Base-by-base conservation (phyloP, 169 alveolate genomes). In the Plasmodium billcollinsi region DNA sequence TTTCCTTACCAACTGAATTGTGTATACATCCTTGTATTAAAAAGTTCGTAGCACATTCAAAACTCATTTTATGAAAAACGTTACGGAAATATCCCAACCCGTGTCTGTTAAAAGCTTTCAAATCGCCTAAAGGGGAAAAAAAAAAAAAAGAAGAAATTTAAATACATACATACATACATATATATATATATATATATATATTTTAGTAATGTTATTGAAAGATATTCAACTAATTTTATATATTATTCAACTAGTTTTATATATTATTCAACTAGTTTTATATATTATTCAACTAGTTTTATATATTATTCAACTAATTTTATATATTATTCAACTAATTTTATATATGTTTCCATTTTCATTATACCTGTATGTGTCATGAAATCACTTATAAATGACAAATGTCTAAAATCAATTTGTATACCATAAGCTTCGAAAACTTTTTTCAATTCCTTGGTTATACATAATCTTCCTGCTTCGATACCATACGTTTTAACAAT, bases 341-440 rank as follows among this genome's bases (percentile, higher is more conserved):
- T 8, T 56, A 43, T 33, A 43, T 39, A 24, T 69, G 7, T 69
- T 43, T 69, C 9, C 8, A 18, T 61, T 8, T 7, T 21, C 2
- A 18, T 24, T 61, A 92, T 92, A 24, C 99, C 99, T 73, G 97
- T 95, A 86, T 96, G 97, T 2, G 99, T 99, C 97, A 99, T 97
- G 90, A 96, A 97, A 92, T 99, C 99, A 69, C 99, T 98, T 49
- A 99, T 97, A 88, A 99, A 94, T 47, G 98, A 95, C 90, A 99
- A 94, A 88, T 99, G 99, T 58, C 99, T 93, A 76, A 95, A 97
- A 95, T 99, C 98, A 29, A 98, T 99, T 43, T 94, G 93, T 74
- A 99, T 98, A 12, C 99, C 99, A 95, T 99, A 99, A 49, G 97
- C 99, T 43, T 96, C 95, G 94, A 99, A 99, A 15, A 99, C 99